Conservation (phyloP, 2,329 filamentous ascomycete species). For the Blastomyces parvus region DNA sequence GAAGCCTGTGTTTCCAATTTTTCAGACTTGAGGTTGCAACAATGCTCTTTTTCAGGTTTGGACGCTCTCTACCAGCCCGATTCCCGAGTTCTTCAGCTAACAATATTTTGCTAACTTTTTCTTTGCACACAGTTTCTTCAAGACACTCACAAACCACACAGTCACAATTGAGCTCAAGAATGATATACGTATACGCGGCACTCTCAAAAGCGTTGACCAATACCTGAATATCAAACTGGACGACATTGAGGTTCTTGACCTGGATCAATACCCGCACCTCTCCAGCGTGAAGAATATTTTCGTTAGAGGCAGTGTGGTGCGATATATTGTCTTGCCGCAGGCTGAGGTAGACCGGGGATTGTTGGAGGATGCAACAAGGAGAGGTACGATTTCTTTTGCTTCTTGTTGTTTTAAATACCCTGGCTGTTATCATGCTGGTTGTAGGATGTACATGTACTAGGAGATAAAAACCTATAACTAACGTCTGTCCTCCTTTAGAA, state of each 20-base stretch:
- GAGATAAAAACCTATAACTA: background rate
- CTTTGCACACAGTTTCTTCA: slow-evolving; percentile 69
- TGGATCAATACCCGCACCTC: slow-evolving; percentile 89
- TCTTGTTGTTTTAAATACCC: background rate
- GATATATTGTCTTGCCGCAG: slow-evolving; percentile 82
- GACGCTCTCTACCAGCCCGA: background rate
- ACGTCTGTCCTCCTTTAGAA: slow-evolving; percentile 27
- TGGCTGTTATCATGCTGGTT: background rate
- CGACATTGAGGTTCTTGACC: slow-evolving; percentile 84
- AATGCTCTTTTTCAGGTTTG: slow-evolving; percentile 48
- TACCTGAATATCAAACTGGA: slow-evolving; percentile 99
- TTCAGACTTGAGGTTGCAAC: slow-evolving; percentile 13
- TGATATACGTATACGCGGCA: slow-evolving; percentile 93
- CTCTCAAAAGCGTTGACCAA: slow-evolving; percentile 93
- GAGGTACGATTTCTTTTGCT: slow-evolving; percentile 48
- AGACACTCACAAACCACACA: slow-evolving; percentile 93
- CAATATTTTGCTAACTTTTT: background rate
- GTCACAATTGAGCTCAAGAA: slow-evolving; percentile 99
- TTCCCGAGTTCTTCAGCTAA: background rate
- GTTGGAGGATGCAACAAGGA: slow-evolving; percentile 80
- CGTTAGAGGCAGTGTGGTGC: slow-evolving; percentile 83
- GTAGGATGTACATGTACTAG: no score
- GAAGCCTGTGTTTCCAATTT: background rate
- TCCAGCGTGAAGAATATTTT: slow-evolving; percentile 91
- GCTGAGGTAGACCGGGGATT: slow-evolving; percentile 74